Evolutionary conservation across 192 early-diverging fungal genomes (phyloP).

Genomic region (Lobosporangium transversale): DNA sequence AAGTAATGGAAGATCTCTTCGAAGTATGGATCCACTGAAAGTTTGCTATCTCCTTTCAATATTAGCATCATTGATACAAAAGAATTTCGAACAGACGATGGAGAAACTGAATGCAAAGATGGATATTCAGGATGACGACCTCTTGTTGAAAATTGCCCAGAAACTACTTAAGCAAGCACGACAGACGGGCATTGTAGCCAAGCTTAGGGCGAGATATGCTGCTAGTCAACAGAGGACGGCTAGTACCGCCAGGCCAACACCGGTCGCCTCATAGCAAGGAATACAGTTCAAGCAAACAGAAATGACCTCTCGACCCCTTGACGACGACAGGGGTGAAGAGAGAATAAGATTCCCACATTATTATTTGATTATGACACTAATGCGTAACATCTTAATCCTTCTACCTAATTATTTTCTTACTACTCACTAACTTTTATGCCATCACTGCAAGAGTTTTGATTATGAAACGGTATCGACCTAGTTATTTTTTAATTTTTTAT

Average conservation of each 20-base stretch:
- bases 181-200: conserved; percentile 23
- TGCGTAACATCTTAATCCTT: neutral
- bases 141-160: conserved; percentile 47
- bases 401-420: neutral
- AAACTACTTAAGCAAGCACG: conserved; percentile 48
- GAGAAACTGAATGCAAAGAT: conserved; percentile 59
- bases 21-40: neutral
- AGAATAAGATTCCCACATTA: too few relatives aligned
- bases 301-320: too few relatives aligned
- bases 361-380: neutral
- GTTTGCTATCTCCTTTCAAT: too few relatives aligned
- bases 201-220: conserved; percentile 21
- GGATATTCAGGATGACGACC: conserved; percentile 60
- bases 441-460: neutral
- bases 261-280: too few relatives aligned
- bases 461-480: too few relatives aligned
- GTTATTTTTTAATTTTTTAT: too few relatives aligned
- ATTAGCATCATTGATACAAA: conserved; percentile 49
- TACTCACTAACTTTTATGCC: neutral
- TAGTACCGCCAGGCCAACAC: neutral
- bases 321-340: too few relatives aligned
- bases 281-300: too few relatives aligned
- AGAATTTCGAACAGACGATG: conserved; percentile 62
- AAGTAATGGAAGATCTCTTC: neutral
- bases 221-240: conserved; percentile 5